Evolutionary conservation across 2,329 filamentous ascomycete genomes (phyloP), one percentile per base, ranked within the genome.

Genomic region (Laburnicola sp.): DNA sequence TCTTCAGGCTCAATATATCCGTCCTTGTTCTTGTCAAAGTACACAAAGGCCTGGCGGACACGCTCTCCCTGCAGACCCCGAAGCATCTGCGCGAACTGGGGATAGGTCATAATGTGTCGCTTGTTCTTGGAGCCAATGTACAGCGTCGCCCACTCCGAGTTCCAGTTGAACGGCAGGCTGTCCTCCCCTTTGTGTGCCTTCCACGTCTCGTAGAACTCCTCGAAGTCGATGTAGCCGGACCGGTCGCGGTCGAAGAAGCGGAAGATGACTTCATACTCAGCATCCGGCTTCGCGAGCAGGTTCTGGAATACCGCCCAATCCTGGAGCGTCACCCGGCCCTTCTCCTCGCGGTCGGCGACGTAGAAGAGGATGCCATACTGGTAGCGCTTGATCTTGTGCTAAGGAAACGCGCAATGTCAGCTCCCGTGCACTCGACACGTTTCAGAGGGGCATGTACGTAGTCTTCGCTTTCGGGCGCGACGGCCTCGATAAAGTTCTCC

Each of bases 201-300:
- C 76, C 95, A 97, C 51, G 93, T 78, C 52, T 85, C 82, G 69
- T 90, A 86, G 76, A 99, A 92, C 65, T 91, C 85, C 34, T 96
- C 88, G 69, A 93, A 96, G 72, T 92, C 93, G 68, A 99, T 91
- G 42, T 83, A 83, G 54, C 94, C 94, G 21, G 85, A 88, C 55
- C 89, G 84, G 45, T 93, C 86, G 64, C 90, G 82, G 70, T 97
- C 93, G 75, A 99, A 99, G 48, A 99, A 83, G 65, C 94, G 89
- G 78, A 97, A 99, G 11, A 94, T 93, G 65, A 99, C 96, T 75
- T 97, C 92, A 77, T 99, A 99, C 78, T 99, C 94, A 73, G 94
- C 94, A 70, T 97, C 94, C 56, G 94, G 89, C 77, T 97, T 97
- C 62, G 82, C 82, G 52, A 99, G 86, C 57, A 99, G 83, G 78